Evolutionary conservation across 2,329 filamentous ascomycete genomes (phyloP).

Genomic region (Apiospora kogelbergensis): DNA sequence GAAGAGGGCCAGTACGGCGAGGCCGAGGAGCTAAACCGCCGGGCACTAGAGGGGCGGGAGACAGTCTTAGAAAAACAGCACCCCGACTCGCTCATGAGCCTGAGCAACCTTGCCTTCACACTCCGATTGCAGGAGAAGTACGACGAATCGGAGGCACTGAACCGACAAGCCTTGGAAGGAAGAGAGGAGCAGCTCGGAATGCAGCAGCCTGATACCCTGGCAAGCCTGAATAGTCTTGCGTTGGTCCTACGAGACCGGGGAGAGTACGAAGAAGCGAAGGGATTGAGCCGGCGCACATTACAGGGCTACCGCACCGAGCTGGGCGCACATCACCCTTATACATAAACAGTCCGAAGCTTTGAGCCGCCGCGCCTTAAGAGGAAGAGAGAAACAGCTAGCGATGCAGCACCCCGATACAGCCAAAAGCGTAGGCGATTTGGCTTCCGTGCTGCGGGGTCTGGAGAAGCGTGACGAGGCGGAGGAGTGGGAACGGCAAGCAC

Average conservation of each 20-base stretch:
- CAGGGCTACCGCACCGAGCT: not conserved
- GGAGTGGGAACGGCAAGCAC: too few relatives aligned
- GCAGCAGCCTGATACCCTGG: not conserved
- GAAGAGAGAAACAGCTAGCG: not conserved
- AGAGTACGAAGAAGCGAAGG: not conserved
- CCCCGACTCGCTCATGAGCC: not conserved
- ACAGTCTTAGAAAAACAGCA: not conserved
- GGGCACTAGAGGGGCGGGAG: not conserved
- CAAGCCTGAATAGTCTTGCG: not conserved
- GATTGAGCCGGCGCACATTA: not conserved
- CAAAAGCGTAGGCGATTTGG: not conserved
- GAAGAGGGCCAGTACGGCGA: not conserved
- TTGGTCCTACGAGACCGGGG: not conserved
- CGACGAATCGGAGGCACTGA: not conserved
- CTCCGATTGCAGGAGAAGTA: not conserved
- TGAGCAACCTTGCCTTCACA: not conserved
- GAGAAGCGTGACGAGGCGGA: not conserved
- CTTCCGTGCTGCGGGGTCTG: not conserved
- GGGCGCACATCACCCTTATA: not conserved
- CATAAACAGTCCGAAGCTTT: not conserved
- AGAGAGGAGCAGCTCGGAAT: not conserved
- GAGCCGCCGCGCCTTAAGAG: too few relatives aligned
- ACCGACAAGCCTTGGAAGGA: not conserved
- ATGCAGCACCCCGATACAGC: not conserved
- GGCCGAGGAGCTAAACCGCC: not conserved